A percentile compares a stretch with the other conserved stretches of the same genome.
Evolutionary conservation across 257 asterid genomes (phyloP).

Genomic region (Apocynum venetum): DNA sequence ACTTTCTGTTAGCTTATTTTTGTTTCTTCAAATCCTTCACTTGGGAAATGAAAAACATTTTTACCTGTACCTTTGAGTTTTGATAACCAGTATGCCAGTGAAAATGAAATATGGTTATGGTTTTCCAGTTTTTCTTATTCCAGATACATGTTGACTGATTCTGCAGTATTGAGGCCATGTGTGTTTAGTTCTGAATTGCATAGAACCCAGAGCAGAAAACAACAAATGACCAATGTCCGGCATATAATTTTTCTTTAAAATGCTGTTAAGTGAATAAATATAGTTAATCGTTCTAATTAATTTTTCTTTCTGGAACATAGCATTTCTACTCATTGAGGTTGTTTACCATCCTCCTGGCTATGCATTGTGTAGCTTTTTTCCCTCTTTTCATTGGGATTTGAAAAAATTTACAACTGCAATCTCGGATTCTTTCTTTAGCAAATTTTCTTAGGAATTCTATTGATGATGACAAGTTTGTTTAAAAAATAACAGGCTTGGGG

Average conservation of each 20-base stretch:
- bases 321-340: not conserved
- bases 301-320: not conserved
- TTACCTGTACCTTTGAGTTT: not conserved
- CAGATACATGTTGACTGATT: not conserved
- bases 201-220: not conserved
- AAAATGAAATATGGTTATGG: not conserved
- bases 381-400: not conserved
- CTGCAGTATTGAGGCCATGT: not conserved
- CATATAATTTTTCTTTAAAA: not conserved
- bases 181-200: not conserved
- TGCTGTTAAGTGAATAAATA: not conserved
- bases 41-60: not conserved
- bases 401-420: not conserved
- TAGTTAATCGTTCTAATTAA: not conserved
- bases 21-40: not conserved
- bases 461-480: not conserved
- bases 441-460: not conserved
- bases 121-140: not conserved
- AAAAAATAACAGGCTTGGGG: conserved; percentile 57
- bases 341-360: not conserved
- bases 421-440: not conserved
- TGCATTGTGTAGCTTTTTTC: too few relatives aligned
- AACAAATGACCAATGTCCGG: not conserved
- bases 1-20: not conserved
- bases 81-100: not conserved